Evolutionary conservation across 2,329 filamentous ascomycete species (phyloP).

Genomic region (Lasiodiplodia citricola): DNA sequence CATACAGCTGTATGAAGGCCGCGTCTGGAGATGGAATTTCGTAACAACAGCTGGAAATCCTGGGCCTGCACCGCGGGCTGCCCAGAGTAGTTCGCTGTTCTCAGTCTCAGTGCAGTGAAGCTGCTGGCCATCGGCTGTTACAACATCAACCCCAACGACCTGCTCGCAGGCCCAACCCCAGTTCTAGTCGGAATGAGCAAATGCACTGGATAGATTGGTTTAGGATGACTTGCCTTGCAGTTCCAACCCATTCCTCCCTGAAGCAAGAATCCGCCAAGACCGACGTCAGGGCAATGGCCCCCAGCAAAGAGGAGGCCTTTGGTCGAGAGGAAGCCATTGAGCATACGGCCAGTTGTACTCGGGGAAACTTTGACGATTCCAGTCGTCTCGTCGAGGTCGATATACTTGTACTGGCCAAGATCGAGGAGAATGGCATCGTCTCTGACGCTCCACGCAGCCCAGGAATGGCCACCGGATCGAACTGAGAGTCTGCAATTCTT

Average conservation of each 20-base stretch:
- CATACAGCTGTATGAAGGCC: conserved; percentile 34
- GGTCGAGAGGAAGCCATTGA: conserved; percentile 48
- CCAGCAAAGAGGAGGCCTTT: conserved; percentile 57
- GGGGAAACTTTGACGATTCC: conserved; percentile 52
- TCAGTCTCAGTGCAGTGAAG: conserved; percentile 45
- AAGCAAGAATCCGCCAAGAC: conserved; percentile 61
- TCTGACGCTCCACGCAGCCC: conserved; percentile 57
- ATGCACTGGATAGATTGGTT: background rate
- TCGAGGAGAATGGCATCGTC: conserved; percentile 54
- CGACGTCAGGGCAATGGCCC: conserved; percentile 63
- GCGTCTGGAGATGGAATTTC: conserved; percentile 54
- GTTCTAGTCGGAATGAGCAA: conserved; percentile 42
- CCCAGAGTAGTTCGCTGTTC: conserved; percentile 57
- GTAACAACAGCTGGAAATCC: conserved; percentile 62
- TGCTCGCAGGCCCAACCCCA: conserved; percentile 62
- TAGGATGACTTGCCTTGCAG: conserved; percentile 49
- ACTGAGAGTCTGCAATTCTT: conserved; percentile 50
- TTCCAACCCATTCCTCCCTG: conserved; percentile 67
- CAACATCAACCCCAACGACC: conserved; percentile 54
- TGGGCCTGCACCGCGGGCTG: conserved; percentile 54
- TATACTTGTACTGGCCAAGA: conserved; percentile 45
- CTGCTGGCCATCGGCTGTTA: conserved; percentile 52
- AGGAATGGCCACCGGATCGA: conserved; percentile 57
- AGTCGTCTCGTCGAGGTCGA: conserved; percentile 49
- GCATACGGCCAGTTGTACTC: conserved; percentile 53